Conservation (phyloP, 192 early-diverging fungal genomes). For the Allomyces arbusculus region DNA sequence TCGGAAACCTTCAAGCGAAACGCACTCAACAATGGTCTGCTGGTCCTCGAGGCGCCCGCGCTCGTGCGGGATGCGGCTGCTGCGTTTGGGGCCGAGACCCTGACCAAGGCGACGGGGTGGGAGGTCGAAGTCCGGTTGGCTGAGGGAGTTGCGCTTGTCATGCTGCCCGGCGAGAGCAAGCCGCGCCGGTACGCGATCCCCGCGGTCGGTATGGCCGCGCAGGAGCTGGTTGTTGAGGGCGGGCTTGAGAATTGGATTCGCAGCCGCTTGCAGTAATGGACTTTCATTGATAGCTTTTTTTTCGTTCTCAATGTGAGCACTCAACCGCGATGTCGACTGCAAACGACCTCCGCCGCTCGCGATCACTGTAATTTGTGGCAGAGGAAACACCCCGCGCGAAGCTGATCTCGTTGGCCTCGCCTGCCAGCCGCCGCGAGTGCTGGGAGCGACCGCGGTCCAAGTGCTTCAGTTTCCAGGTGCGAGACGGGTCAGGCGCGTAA, state of each 20-base stretch:
- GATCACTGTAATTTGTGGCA: too few species aligned
- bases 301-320: too few species aligned
- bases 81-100: constrained; percentile 14
- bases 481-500: too few species aligned
- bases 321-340: too few species aligned
- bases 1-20: constrained; percentile 99
- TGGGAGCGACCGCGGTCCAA: too few species aligned
- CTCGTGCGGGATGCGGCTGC: constrained; percentile 54
- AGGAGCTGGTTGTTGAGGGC: constrained; percentile 84
- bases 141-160: constrained; percentile 35
- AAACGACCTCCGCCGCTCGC: too few species aligned
- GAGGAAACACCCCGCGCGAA: too few species aligned
- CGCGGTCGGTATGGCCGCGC: constrained; percentile 73
- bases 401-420: too few species aligned
- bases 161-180: constrained; percentile 7
- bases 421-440: too few species aligned
- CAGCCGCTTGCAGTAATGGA: neutral
- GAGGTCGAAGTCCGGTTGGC: constrained; percentile 46
- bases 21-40: constrained; percentile 91
- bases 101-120: constrained; percentile 64
- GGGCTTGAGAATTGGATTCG: constrained; percentile 80
- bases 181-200: constrained; percentile 26
- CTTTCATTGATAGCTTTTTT: too few species aligned
- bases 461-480: too few species aligned
- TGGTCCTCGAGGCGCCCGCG: constrained; percentile 69